Evolutionary conservation across 1,284 basidiomycete genomes (phyloP), one percentile per base, ranked within the genome.

Genomic region (Ustilago bromivora): DNA sequence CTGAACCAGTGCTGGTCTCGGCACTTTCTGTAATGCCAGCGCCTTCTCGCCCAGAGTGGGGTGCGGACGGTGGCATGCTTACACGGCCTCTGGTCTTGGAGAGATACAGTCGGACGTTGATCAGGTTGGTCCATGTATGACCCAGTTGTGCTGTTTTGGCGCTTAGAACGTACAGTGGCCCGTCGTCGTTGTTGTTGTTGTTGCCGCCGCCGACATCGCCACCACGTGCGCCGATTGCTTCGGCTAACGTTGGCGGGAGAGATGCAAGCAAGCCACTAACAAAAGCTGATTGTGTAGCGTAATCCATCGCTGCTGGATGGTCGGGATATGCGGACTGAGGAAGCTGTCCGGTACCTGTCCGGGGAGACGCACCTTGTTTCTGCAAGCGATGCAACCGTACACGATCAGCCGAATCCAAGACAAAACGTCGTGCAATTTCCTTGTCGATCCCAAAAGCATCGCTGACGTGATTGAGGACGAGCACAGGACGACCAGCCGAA

Each of bases 401-500:
- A n/a, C 56, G 65, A 17, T 61, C 40, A 4, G 71, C 68, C 2
- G 62, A 43, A 23, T 63, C 59, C 9, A 78, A 66, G 3, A 75
- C 69, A 19, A 72, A 71, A 2, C 68, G 65, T 7, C 61, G 61
- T 17, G 75, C 75, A 4, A 72, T 47, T 6, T 71, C 69, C 36
- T 70, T 66, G n/a, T 80, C 80, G 3, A 54, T 40, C 0, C 70
- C 80, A 56, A 83, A 83, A 1, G 78, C 80, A 31, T 83, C 82
- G 38, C 71, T 77, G 15, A 83, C 82, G 55, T 83, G 82, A 54
- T 83, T 83, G 57, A 76, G 46, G 7, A 82, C 76, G 6, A 83
- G 13, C 15, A 82, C 75, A 2, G 67, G 77, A 5, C 65, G 13
- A 0, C 61, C 57, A 1, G 47, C 19, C 3, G 51, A 40, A 1